Evolutionary conservation across 805 yeast species (phyloP), one percentile per base, ranked within the genome.

Genomic region (Sungouiella thailandica): DNA sequence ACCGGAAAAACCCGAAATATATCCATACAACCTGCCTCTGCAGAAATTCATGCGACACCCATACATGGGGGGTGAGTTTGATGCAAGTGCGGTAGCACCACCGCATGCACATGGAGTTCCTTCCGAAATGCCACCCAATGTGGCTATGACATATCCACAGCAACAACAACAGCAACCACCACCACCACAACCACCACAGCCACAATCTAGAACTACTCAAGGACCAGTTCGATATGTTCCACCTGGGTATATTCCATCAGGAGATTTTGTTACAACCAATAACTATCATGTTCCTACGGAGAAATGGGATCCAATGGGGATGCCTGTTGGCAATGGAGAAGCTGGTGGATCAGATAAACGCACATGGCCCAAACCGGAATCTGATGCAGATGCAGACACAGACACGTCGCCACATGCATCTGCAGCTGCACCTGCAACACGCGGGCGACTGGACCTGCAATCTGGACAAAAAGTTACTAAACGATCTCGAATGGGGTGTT

Each of bases 401-500:
- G n/a, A n/a, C n/a, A n/a, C n/a, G n/a, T n/a, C n/a, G n/a, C n/a
- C n/a, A n/a, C n/a, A n/a, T n/a, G n/a, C n/a, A n/a, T n/a, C n/a
- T n/a, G n/a, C n/a, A n/a, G n/a, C n/a, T n/a, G n/a, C n/a, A n/a
- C n/a, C n/a, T n/a, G n/a, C n/a, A n/a, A 6, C 20, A 24, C 29
- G 25, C 29, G 13, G 17, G 18, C 39, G 28, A 11, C 25, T 15
- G 15, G 32, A n/a, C 22, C 19, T 3, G n/a, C 19, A 11, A 14
- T 13, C 28, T 12, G 37, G 30, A 7, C 29, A 23, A 22, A 43
- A 41, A 14, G 49, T 49, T 5, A 45, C 65, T n/a, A 74, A 65
- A 46, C 61, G 86, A 36, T 76, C 83, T 12, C 66, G 85, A 48
- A 66, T 70, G 68, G 95, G 95, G 0, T 84, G 94, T 53, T 61